Base-by-base conservation (phyloP, 176 grass and related monocot species). In the Raddia distichophylla region DNA sequence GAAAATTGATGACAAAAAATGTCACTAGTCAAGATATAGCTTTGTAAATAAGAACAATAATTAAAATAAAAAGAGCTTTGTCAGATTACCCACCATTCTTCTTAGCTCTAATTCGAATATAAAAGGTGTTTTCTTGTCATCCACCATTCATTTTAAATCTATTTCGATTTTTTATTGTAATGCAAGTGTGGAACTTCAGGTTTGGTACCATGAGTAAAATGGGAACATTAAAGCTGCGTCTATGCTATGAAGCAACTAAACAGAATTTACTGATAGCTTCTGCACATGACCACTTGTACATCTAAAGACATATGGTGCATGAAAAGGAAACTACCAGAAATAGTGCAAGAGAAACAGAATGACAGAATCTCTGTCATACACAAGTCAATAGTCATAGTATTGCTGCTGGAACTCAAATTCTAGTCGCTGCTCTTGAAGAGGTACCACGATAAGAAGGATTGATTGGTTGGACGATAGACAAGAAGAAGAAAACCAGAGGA, bases 61-160 rank as follows among this genome's bases (percentile, higher is more conserved):
- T 59, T 62, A 42, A 63, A 49, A 15, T 62, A 63, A 6, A 62
- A 77, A 62, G 7, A 62, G 14, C 15, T 10, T 60, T 49, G 43
- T 62, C 44, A 59, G 74, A 77, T 48, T 62, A 11, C 57, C 35
- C 55, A 43, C 22, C 72, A 75, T 73, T 70, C 50, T 54, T 27
- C 50, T 37, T 54, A 73, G 50, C 32, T 73, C 49, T 37, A 73
- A 55, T 56, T 37, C 54, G 27, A 20, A 59, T 40, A 59, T 75
- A 59, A 75, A 42, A 46, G 27, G n/a, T 3, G 40, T 46, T 68
- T 12, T 76, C 55, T 76, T 60, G 60, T 18, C 55, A 60, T 6
- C 12, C 19, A 60, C 40, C 73, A 76, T 76, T 61, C 43, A 47
- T 12, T 42, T 61, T 76, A 61, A 76, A 60, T 44, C 58, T n/a